Percentiles rank a stretch among this genome's conserved stretches.
Conservation (phyloP, 306 rosid species). For the Begonia fuchsioides region DNA sequence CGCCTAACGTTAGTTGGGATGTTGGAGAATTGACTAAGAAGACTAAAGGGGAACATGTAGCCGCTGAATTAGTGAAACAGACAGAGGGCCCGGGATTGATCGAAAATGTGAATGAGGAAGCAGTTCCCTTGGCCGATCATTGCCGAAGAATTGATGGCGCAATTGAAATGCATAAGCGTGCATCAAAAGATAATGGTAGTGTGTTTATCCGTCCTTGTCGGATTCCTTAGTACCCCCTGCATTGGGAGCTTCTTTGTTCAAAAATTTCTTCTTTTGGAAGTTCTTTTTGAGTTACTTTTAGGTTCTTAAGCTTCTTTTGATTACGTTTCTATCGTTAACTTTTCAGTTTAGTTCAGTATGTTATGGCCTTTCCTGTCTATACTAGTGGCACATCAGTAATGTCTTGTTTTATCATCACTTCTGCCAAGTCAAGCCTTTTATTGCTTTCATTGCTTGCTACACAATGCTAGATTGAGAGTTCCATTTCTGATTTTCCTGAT, state of each 20-base stretch:
- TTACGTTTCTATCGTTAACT: too few relatives aligned
- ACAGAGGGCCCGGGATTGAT: neutral
- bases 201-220: neutral
- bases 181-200: neutral
- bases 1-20: conserved; percentile 8
- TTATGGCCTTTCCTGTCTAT: too few relatives aligned
- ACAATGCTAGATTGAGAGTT: neutral
- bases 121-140: too few relatives aligned
- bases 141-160: too few relatives aligned
- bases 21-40: conserved; percentile 1
- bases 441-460: neutral
- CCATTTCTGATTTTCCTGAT: neutral
- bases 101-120: too few relatives aligned
- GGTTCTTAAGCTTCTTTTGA: too few relatives aligned
- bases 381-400: too few relatives aligned
- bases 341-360: too few relatives aligned
- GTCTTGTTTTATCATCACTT: neutral
- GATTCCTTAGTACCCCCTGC: too few relatives aligned
- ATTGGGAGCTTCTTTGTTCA: too few relatives aligned
- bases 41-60: neutral
- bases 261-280: too few relatives aligned
- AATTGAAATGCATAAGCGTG: neutral
- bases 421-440: neutral
- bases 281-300: too few relatives aligned
- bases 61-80: neutral